Base-by-base conservation (phyloP, 1,284 basidiomycete genomes). In the Pyrrhoderma lamaoense region DNA sequence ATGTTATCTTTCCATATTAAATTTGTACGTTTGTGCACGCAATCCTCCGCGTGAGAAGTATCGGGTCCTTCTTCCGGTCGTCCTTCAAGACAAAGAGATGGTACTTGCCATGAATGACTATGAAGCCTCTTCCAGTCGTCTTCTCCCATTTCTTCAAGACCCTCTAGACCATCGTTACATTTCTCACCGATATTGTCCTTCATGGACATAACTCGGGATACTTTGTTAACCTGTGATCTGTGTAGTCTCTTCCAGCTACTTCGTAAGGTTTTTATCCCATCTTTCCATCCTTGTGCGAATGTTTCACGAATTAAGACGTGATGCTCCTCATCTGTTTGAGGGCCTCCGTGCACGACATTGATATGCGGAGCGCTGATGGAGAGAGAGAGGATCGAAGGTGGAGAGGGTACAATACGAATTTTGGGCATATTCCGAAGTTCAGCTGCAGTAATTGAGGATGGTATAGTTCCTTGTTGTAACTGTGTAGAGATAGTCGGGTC, bases 211-310 rank as follows among this genome's bases (percentile, higher is more conserved):
- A 81, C 62, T 23, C 79, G 61, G 25, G 66, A 67, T 21, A 71
- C 59, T 11, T 36, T 48, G 56, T 76, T 75, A 43, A 59, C 63
- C 60, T 72, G 74, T 23, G 73, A 79, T 49, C 68, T 66, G 49
- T 68, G 65, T 45, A 78, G 54, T 44, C 77, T 66, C 7, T 59
- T 58, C 34, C 73, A 70, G 9, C 69, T 69, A 4, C 69, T 67
- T 18, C 61, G 61, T 21, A 82, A 66, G 45, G 72, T 71, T 19
- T 64, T 61, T 45, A 82, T 60, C 8, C 81, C 82, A 54, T 77
- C 72, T 2, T 63, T 63, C 82, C 82, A 85, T 8, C 82, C 83
- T 31, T 64, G 67, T 60, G 71, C 70, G 58, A 85, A 87, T 56
- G 76, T 72, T 13, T 53, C 23, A 31, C 27, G 27, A 31, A 31